phyloP scores from a whole-genome alignment of 2,329 filamentous ascomycete species.

The Neodidymelliopsis sp. region DNA sequence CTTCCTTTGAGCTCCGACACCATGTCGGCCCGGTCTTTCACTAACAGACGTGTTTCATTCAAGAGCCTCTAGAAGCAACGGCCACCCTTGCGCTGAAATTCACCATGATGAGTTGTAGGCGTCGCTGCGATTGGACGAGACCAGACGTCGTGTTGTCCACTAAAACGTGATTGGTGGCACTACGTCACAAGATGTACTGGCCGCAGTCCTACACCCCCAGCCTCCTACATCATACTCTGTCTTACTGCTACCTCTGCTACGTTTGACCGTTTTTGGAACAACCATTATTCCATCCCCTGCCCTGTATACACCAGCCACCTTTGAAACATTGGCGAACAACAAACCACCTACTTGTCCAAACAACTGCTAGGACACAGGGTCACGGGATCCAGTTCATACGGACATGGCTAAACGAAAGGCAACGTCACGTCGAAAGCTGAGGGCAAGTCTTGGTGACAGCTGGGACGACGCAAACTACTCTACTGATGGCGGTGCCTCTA shows the following conservation, averaged over 20 bases:
- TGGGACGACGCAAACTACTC: constrained; percentile 44
- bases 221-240: constrained; percentile 24
- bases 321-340: too few relatives aligned
- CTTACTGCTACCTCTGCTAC: constrained; percentile 2
- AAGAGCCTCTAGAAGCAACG: not conserved
- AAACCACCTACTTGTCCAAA: too few relatives aligned
- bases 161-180: constrained; percentile 35
- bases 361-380: too few relatives aligned
- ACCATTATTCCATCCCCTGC: not conserved
- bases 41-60: not conserved
- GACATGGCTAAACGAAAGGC: constrained; percentile 14
- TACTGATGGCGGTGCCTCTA: constrained; percentile 36
- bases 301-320: not conserved
- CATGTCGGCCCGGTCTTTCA: constrained; percentile 3
- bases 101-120: not conserved
- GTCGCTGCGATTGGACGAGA: not conserved
- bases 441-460: constrained; percentile 42
- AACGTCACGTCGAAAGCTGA: constrained; percentile 26
- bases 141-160: not conserved
- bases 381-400: too few relatives aligned
- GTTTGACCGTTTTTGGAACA: not conserved
- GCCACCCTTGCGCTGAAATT: not conserved
- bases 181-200: constrained; percentile 41
- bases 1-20: constrained; percentile 7
- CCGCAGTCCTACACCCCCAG: constrained; percentile 27